phyloP scores from a whole-genome alignment of 2,329 filamentous ascomycete species.

The Simplicillium aogashimaense region DNA sequence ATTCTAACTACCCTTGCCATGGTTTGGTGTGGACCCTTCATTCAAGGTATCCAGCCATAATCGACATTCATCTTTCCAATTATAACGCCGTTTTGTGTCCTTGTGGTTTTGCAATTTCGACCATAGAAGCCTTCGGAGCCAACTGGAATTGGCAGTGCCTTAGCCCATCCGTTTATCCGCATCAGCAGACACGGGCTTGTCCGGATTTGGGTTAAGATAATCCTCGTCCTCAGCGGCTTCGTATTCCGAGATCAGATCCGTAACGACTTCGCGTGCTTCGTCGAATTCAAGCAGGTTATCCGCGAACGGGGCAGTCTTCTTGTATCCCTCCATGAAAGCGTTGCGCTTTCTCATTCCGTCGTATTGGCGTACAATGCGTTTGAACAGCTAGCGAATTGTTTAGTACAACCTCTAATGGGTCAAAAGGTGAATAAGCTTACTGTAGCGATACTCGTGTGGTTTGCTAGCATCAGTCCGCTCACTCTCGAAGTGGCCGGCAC shows the following conservation, averaged over 20 bases:
- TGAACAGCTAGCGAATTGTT: conserved; percentile 58
- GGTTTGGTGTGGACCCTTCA: too few species aligned
- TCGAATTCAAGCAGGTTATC: conserved; percentile 93
- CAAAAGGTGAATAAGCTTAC: conserved; percentile 30
- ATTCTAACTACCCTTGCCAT: too few species aligned
- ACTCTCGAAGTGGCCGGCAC: conserved; percentile 90
- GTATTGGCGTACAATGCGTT: conserved; percentile 85
- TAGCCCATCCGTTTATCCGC: conserved; percentile 38
- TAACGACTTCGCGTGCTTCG: conserved; percentile 83
- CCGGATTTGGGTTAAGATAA: conserved; percentile 70
- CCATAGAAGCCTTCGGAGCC: too few species aligned
- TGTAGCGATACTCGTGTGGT: conserved; percentile 94
- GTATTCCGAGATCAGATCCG: conserved; percentile 87
- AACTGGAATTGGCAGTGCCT: not conserved
- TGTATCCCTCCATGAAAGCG: conserved; percentile 92
- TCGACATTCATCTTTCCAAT: too few species aligned
- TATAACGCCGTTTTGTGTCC: too few species aligned
- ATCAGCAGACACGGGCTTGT: conserved; percentile 41
- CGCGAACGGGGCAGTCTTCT: conserved; percentile 86
- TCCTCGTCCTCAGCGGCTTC: conserved; percentile 87
- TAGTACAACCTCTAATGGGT: not conserved
- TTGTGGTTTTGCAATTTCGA: too few species aligned
- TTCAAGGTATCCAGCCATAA: too few species aligned
- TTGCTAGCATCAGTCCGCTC: conserved; percentile 93
- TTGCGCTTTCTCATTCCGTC: conserved; percentile 92